Conservation (phyloP, 192 early-diverging fungal species). For the Entrophospora sp. region DNA sequence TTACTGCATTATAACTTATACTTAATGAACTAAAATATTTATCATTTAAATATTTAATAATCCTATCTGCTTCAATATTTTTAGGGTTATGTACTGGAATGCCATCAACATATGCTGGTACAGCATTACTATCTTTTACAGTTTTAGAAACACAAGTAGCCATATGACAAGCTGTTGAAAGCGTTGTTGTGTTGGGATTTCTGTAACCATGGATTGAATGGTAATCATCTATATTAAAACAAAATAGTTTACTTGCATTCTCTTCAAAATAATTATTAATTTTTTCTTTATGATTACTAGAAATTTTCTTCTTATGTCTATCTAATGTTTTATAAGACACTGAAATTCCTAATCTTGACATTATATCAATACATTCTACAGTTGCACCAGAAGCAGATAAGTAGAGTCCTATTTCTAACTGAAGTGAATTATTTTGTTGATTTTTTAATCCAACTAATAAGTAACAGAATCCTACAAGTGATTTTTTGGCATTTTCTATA, state of each 20-base stretch:
- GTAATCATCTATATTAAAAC: background rate
- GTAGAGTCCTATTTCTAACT: background rate
- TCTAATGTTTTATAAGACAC: background rate
- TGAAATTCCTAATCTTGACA: background rate
- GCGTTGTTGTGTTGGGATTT: background rate
- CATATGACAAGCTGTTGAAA: background rate
- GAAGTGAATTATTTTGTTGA: too few species aligned
- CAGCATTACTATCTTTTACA: background rate
- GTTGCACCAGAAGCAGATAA: background rate
- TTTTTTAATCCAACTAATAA: background rate
- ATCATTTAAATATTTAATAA: background rate
- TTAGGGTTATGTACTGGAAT: background rate
- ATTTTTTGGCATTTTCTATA: background rate
- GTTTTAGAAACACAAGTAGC: background rate
- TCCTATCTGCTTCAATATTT: background rate
- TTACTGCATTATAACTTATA: background rate
- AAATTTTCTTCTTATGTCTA: background rate
- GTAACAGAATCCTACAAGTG: background rate
- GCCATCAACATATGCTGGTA: background rate
- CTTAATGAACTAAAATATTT: background rate
- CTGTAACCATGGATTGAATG: background rate
- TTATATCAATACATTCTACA: background rate
- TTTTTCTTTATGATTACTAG: background rate
- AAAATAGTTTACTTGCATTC: background rate
- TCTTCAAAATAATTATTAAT: background rate